A percentile compares a stretch with the other conserved stretches of the same genome.
Conservation (phyloP, 1,284 basidiomycete species). For the Cutaneotrichosporon daszewskae region DNA sequence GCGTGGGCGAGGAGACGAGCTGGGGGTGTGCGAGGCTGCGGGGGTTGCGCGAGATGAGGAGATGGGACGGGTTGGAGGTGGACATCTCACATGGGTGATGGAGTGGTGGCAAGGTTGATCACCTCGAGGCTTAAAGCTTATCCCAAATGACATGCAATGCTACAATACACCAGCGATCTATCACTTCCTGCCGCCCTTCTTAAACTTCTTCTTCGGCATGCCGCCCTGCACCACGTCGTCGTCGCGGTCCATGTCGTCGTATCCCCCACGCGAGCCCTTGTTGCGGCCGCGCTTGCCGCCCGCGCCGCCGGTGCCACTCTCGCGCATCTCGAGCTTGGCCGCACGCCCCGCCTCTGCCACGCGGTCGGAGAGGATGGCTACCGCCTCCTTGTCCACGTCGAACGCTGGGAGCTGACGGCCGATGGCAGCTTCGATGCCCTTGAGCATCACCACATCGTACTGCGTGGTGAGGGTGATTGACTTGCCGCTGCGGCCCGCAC, state of each 20-base stretch:
- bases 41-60: constrained; percentile 42
- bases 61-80: constrained; percentile 39
- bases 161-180: neutral
- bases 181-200: constrained; percentile 12
- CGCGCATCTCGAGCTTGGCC: constrained; percentile 66
- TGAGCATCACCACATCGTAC: constrained; percentile 95
- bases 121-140: too few species aligned
- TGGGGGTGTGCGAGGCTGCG: constrained; percentile 41
- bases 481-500: constrained; percentile 92
- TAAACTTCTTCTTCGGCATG: constrained; percentile 43
- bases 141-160: too few species aligned
- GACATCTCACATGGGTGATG: neutral
- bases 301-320: constrained; percentile 43
- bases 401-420: constrained; percentile 91
- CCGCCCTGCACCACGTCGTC: constrained; percentile 65
- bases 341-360: constrained; percentile 83
- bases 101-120: too few species aligned
- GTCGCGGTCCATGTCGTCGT: constrained; percentile 73
- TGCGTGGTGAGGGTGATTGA: constrained; percentile 95
- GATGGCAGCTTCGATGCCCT: constrained; percentile 87
- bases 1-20: constrained; percentile 31
- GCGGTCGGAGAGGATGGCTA: constrained; percentile 79
- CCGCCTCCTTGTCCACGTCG: constrained; percentile 83
- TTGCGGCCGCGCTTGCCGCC: constrained; percentile 55
- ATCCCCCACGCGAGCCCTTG: constrained; percentile 55